Conservation (phyloP, 2,329 filamentous ascomycete genomes). For the Pseudogymnoascus sp. region DNA sequence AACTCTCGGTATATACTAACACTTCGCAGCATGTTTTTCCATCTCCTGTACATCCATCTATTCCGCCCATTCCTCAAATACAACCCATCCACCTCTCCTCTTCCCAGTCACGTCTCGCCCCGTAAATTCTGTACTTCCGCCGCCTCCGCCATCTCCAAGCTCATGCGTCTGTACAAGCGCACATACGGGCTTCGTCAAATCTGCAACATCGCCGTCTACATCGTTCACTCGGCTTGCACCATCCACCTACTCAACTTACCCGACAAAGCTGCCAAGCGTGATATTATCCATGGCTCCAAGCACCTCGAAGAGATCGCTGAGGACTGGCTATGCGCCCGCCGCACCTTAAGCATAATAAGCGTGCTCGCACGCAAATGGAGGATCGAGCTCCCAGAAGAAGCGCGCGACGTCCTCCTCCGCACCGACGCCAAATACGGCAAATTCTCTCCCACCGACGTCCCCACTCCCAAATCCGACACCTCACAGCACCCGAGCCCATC, state of each 20-base stretch:
- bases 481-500: constrained; percentile 6
- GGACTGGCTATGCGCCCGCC: constrained; percentile 82
- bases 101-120: constrained; percentile 81
- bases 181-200: constrained; percentile 87
- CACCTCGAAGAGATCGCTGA: constrained; percentile 94
- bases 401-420: constrained; percentile 63
- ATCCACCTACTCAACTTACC: constrained; percentile 90
- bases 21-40: constrained; percentile 80
- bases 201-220: constrained; percentile 94
- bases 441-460: constrained; percentile 40
- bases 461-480: constrained; percentile 21
- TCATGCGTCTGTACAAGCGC: constrained; percentile 91
- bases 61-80: constrained; percentile 95
- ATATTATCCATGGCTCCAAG: constrained; percentile 83
- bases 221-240: constrained; percentile 86
- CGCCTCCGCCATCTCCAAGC: constrained; percentile 80
- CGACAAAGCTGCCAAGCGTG: constrained; percentile 80
- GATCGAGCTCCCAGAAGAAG: constrained; percentile 78
- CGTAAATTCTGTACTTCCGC: constrained; percentile 86
- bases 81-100: constrained; percentile 67
- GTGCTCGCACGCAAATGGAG: constrained; percentile 85
- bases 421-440: constrained; percentile 74
- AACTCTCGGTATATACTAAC: neutral
- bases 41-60: constrained; percentile 88
- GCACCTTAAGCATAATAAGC: constrained; percentile 77